A percentile compares a stretch with the other conserved stretches of the same genome.
These are phyloP conservation scores for Heliamphora exappendiculata DNA, from an alignment of 148 eudicot genomes.

Conservation along the genomic window DNA sequence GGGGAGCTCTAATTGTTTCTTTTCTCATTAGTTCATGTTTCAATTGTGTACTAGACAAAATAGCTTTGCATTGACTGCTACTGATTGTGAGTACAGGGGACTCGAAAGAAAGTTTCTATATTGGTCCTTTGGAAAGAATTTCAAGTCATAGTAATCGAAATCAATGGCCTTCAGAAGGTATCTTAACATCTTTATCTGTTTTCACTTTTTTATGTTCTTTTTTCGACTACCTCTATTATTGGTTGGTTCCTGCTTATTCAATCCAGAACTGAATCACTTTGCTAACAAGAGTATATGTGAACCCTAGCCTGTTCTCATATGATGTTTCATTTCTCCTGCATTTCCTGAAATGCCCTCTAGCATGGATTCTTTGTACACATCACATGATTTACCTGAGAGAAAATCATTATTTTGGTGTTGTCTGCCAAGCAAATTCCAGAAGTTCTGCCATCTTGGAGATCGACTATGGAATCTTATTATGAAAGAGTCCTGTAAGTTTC, in stretches of 20 bases:
- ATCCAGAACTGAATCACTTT: neutral
- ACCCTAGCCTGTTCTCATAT: neutral
- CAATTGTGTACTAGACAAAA: neutral
- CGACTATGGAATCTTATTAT: constrained; percentile 33
- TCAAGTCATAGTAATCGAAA: constrained; percentile 25
- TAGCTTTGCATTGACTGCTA: neutral
- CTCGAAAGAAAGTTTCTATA: constrained; percentile 62
- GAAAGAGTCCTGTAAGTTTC: constrained; percentile 42
- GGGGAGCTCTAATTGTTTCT: neutral
- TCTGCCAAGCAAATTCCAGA: constrained; percentile 22
- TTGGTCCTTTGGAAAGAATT: constrained; percentile 49
- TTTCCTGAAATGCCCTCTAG: constrained; percentile 4
- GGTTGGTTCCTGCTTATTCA: neutral
- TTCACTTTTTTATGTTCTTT: constrained; percentile 7
- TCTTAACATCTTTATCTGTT: neutral
- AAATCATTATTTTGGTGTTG: neutral
- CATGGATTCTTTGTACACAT: neutral
- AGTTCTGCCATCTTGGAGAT: constrained; percentile 40
- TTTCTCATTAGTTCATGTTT: neutral
- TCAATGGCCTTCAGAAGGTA: constrained; percentile 82
- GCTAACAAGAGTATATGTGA: neutral
- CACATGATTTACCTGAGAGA: neutral
- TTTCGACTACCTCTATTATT: neutral
- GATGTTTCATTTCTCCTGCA: neutral
- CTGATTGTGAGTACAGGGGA: constrained; percentile 41